Evolutionary conservation across 1,284 basidiomycete species (phyloP).

Genomic region (Ustilago loliicola): DNA sequence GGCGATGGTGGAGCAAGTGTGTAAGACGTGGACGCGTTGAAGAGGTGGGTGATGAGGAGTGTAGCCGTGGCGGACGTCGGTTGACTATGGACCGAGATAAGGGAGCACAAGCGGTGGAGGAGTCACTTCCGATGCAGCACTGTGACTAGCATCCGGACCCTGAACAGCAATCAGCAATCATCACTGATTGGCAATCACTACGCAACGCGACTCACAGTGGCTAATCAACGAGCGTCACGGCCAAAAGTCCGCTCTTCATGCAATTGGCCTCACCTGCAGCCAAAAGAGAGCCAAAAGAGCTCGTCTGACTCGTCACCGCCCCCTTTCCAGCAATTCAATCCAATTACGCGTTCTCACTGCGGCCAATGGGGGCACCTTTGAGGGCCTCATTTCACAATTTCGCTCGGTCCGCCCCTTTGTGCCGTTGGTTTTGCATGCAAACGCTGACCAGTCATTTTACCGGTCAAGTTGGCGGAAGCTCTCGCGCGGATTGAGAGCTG

Average conservation of each 20-base stretch:
- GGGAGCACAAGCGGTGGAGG: slow-evolving; percentile 28
- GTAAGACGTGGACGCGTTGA: not conserved
- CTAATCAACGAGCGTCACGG: slow-evolving; percentile 5
- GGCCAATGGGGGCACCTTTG: slow-evolving; percentile 24
- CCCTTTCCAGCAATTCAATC: not conserved
- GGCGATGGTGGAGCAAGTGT: slow-evolving; percentile 5
- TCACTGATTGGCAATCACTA: slow-evolving; percentile 14
- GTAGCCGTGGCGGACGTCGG: slow-evolving; percentile 20
- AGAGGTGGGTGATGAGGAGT: not conserved
- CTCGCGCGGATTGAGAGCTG: slow-evolving; percentile 13
- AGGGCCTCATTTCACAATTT: slow-evolving; percentile 6
- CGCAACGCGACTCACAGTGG: not conserved
- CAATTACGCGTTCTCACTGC: slow-evolving; percentile 1
- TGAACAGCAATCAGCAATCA: slow-evolving; percentile 26
- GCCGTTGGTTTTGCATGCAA: slow-evolving; percentile 1
- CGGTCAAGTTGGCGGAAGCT: slow-evolving; percentile 19
- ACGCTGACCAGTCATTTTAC: not conserved
- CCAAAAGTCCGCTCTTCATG: slow-evolving; percentile 15
- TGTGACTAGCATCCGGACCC: slow-evolving; percentile 19
- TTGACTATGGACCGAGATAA: slow-evolving; percentile 41
- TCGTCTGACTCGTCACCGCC: slow-evolving; percentile 17
- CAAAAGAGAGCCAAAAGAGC: slow-evolving; percentile 3
- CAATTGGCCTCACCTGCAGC: not conserved
- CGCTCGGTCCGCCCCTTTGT: not conserved
- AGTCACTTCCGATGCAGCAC: slow-evolving; percentile 33